phyloP scores from a whole-genome alignment of 2,329 filamentous ascomycete genomes.

The Penicillium expansum region DNA sequence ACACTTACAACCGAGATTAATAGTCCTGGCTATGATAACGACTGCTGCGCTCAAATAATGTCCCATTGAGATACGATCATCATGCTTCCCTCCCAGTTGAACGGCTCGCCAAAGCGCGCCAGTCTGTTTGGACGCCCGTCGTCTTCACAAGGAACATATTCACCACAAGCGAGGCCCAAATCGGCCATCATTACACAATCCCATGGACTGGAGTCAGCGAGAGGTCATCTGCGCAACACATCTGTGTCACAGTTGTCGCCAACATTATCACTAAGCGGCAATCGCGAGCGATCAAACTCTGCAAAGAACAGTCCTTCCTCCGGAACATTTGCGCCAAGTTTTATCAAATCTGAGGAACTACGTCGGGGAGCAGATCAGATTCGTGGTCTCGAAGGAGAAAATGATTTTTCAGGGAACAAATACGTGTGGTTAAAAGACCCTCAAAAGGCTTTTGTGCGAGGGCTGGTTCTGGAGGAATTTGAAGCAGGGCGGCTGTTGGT shows the following conservation, averaged over 20 bases:
- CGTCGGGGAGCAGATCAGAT: slow-evolving; percentile 56
- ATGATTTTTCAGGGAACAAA: slow-evolving; percentile 97
- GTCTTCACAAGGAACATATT: slow-evolving; percentile 59
- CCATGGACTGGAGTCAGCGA: slow-evolving; percentile 38
- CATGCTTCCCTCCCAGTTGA: slow-evolving; percentile 58
- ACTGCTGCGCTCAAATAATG: slow-evolving; percentile 28
- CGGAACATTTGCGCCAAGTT: slow-evolving; percentile 89
- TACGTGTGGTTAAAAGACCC: slow-evolving; percentile 97
- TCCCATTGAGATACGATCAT: slow-evolving; percentile 23
- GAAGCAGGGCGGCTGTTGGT: slow-evolving; percentile 69
- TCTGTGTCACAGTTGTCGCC: slow-evolving; percentile 61
- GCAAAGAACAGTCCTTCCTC: slow-evolving; percentile 62
- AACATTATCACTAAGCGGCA: slow-evolving; percentile 39
- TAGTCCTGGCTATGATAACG: slow-evolving; percentile 20
- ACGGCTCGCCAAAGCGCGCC: slow-evolving; percentile 69
- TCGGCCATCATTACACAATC: slow-evolving; percentile 71
- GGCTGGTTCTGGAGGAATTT: slow-evolving; percentile 83
- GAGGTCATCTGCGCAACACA: slow-evolving; percentile 65
- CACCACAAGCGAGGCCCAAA: slow-evolving; percentile 59
- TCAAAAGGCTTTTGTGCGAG: slow-evolving; percentile 83
- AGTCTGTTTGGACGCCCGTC: slow-evolving; percentile 73
- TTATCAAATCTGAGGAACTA: slow-evolving; percentile 85
- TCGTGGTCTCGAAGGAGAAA: slow-evolving; percentile 86
- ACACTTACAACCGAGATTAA: not conserved
- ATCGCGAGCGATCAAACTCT: slow-evolving; percentile 59